These are phyloP conservation scores for Sclerotinia glacialis DNA, from an alignment of 2,329 filamentous ascomycete species.

Conservation along the genomic window DNA sequence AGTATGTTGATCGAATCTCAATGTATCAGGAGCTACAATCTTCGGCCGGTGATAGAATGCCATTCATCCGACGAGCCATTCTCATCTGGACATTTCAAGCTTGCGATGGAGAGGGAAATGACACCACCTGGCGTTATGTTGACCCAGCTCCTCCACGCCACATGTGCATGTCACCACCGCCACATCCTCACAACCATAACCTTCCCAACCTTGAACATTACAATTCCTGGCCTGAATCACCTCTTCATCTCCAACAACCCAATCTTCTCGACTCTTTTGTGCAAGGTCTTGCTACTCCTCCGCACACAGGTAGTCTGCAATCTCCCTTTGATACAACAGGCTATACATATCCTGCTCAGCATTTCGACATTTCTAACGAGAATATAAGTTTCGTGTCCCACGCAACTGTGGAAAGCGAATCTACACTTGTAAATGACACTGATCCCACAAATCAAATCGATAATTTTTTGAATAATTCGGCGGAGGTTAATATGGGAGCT, in stretches of 20 bases:
- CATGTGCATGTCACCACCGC: constrained; percentile 37
- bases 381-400: constrained; percentile 43
- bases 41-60: constrained; percentile 45
- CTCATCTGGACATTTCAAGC: constrained; percentile 62
- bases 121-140: constrained; percentile 61
- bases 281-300: constrained; percentile 55
- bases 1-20: constrained; percentile 58
- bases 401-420: constrained; percentile 36
- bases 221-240: constrained; percentile 47
- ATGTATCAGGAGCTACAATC: constrained; percentile 69
- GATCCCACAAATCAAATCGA: constrained; percentile 8
- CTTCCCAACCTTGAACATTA: constrained; percentile 58
- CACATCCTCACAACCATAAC: constrained; percentile 37
- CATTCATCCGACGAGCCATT: constrained; percentile 57
- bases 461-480: not conserved
- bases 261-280: constrained; percentile 51
- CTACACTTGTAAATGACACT: constrained; percentile 10
- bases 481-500: not conserved
- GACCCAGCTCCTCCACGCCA: constrained; percentile 30
- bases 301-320: constrained; percentile 52
- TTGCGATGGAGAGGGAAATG: constrained; percentile 50
- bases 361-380: constrained; percentile 30
- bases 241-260: constrained; percentile 29
- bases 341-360: constrained; percentile 25
- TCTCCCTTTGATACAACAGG: constrained; percentile 29